Evolutionary conservation across 805 yeast species (phyloP), one percentile per base, ranked within the genome.

Genomic region (Candida parachauliodes): DNA sequence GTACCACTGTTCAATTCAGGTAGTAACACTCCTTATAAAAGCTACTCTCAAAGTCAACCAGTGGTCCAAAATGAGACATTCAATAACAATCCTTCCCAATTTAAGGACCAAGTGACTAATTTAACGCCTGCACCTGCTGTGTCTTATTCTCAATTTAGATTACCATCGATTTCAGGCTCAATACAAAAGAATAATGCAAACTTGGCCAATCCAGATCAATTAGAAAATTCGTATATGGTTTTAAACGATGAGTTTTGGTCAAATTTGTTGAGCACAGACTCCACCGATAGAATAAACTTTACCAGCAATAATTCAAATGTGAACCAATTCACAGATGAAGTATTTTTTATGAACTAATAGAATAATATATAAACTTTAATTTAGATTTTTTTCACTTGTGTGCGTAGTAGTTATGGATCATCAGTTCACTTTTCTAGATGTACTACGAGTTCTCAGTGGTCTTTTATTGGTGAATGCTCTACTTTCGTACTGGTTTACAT

Each of bases 201-300:
- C 17, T 20, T 42, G 12, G 45, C 47, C 12, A 33, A 40, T 34
- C 42, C 42, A 4, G 46, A 43, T n/a, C 48, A 70, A 34, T 48
- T 68, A 15, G 77, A 74, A 32, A 62, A 63, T 47, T 75, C 79
- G 8, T 71, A 70, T 33, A 68, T 72, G 62, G 73, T 79, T 8
- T 55, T 81, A 24, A 78, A 77, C 41, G 88, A 81, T 49, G 88
- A 82, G 50, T 79, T 82, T 48, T 82, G 88, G 88, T 69, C 79
- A 24, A 84, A 81, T 41, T 55, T 74, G 23, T 52, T 74, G 22
- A 62, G 62, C 36, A 52, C 64, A 1, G 61, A 51, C 28, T 45
- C 62, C 12, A 17, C 37, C 14, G 62, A 65, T 46, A 54, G 55
- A 35, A 49, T 64, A 32, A 59, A 64, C 37, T 62, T 66, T 34